These are phyloP conservation scores for Cladophialophora carrionii DNA, from an alignment of 2,329 filamentous ascomycete genomes.

Conservation along the genomic window DNA sequence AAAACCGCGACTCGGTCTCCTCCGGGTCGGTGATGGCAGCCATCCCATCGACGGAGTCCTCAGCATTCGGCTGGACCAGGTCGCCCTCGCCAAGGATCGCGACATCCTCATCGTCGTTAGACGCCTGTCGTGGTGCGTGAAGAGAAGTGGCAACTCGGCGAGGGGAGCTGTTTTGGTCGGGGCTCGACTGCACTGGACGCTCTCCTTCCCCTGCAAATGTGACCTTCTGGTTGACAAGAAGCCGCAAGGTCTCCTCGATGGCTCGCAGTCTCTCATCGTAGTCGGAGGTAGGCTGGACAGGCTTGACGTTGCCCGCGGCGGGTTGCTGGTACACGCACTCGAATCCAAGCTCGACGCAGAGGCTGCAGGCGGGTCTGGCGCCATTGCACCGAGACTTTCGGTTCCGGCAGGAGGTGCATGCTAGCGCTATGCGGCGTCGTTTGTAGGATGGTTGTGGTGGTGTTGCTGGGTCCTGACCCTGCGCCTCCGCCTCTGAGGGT, in stretches of 20 bases:
- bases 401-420: slow-evolving; percentile 46
- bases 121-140: slow-evolving; percentile 3
- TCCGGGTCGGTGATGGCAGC: slow-evolving; percentile 44
- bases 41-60: slow-evolving; percentile 45
- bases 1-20: slow-evolving; percentile 46
- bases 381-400: slow-evolving; percentile 51
- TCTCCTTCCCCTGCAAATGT: slow-evolving; percentile 10
- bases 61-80: slow-evolving; percentile 23
- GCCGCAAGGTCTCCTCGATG: slow-evolving; percentile 31
- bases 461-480: slow-evolving; percentile 23
- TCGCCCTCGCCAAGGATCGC: slow-evolving; percentile 30
- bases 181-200: slow-evolving; percentile 6
- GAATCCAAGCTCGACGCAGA: slow-evolving; percentile 48
- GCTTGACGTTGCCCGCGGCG: slow-evolving; percentile 23
- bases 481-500: slow-evolving; percentile 24
- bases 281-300: slow-evolving; percentile 13
- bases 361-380: slow-evolving; percentile 48
- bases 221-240: slow-evolving; percentile 27
- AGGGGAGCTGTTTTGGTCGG: slow-evolving; percentile 3
- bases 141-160: neutral
- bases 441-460: slow-evolving; percentile 40
- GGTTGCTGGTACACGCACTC: slow-evolving; percentile 49
- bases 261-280: slow-evolving; percentile 33
- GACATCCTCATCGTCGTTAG: slow-evolving; percentile 29
- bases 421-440: slow-evolving; percentile 46